A percentile compares a stretch with the other conserved stretches of the same genome.
Conservation (phyloP, 2,329 filamentous ascomycete genomes). For the Escovopsis sp. region DNA sequence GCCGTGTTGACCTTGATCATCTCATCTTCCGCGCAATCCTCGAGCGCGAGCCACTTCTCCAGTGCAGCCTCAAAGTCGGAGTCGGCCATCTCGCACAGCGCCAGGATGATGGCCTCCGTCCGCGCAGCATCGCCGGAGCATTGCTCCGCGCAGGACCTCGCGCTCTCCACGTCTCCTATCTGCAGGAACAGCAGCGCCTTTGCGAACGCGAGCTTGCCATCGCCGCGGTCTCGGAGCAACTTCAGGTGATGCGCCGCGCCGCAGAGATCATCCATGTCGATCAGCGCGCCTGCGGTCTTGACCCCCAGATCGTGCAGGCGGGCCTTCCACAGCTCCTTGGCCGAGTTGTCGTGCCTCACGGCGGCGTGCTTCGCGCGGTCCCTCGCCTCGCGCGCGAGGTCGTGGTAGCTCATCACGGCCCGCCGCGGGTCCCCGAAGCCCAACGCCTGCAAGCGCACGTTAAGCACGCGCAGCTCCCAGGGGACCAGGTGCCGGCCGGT, state of each 20-base stretch:
- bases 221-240: constrained; percentile 31
- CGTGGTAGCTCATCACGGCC: constrained; percentile 81
- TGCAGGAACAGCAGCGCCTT: constrained; percentile 60
- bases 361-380: constrained; percentile 37
- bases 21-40: constrained; percentile 36
- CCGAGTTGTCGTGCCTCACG: constrained; percentile 33
- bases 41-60: constrained; percentile 41
- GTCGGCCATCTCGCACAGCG: constrained; percentile 66
- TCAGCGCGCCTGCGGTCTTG: constrained; percentile 48
- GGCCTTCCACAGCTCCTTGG: constrained; percentile 51
- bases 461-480: constrained; percentile 73
- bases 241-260: constrained; percentile 63
- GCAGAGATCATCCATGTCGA: constrained; percentile 79
- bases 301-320: constrained; percentile 64
- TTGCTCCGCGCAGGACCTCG: constrained; percentile 36
- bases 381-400: constrained; percentile 67
- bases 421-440: constrained; percentile 74
- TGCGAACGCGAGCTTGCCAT: constrained; percentile 29
- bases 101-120: constrained; percentile 39
- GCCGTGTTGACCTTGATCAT: constrained; percentile 72
- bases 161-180: constrained; percentile 60
- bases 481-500: constrained; percentile 56
- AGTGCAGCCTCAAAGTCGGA: constrained; percentile 54
- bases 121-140: constrained; percentile 16
- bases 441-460: constrained; percentile 70